Evolutionary conservation across 192 early-diverging fungal genomes (phyloP), one percentile per base, ranked within the genome.

Genomic region (Backusella luteola): DNA sequence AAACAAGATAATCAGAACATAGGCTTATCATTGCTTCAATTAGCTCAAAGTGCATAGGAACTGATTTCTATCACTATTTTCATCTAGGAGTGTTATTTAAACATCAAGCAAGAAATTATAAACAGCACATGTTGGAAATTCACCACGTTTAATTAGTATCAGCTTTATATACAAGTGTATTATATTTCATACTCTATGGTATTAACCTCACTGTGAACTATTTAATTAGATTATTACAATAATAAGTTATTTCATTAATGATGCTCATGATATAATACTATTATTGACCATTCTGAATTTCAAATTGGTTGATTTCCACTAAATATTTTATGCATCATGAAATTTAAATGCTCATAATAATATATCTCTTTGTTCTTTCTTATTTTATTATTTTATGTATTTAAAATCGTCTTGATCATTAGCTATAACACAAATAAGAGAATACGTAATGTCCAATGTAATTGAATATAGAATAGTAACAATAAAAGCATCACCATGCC

Each of bases 281-380:
- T 29, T 63, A 63, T 63, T 29, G 56, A 12, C 23, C 56, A 63
- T 63, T 63, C 23, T 63, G 56, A 63, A 63, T 63, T 63, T 63
- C 56, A 63, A 63, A 23, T 29, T 63, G 3, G 12, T 63, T 29
- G 56, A 63, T 12, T 9, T 63, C 12, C 29, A 26, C 23, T 29
- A 63, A 49, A 29, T 29, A 4, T 63, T 12, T 63, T 29, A 63
- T 29, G 56, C 56, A 63, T 63, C 46, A 49, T 49, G 19, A 44
- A 44, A 44, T 17, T 44, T 17, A 44, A 44, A 44, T 44, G 42
- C 0, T 1, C 19, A 49, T 49, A 17, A n/a, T 49, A 6, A 49
- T 21, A n/a, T 49, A n/a, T n/a, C 15, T 49, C 6, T 39, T 39
- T 39, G 38, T 12, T 49, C 46, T 49, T 21, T 49, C 1, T 49